Conservation (phyloP, 371 early-diverging fungal genomes). For the Lichtheimia corymbifera region DNA sequence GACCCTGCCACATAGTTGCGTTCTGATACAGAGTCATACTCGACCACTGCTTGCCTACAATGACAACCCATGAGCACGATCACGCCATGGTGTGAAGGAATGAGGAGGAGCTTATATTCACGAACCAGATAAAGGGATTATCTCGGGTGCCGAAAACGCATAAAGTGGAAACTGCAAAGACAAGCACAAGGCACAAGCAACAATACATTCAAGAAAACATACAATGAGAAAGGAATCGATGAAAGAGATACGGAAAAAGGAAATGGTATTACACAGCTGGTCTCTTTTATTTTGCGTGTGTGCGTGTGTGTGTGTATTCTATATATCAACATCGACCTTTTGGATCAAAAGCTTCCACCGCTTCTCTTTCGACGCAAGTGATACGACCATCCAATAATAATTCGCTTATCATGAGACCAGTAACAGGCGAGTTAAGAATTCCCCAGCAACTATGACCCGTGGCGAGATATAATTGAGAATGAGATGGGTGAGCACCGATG, state of each 20-base stretch:
- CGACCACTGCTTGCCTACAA: constrained; percentile 13
- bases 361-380: constrained; percentile 30
- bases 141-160: neutral
- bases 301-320: neutral
- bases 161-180: too few species aligned
- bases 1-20: constrained; percentile 9
- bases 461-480: constrained; percentile 55
- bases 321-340: constrained; percentile 10
- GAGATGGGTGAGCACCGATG: constrained; percentile 57
- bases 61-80: neutral
- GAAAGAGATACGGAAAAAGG: neutral
- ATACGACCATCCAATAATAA: constrained; percentile 51
- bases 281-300: neutral
- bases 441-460: constrained; percentile 78
- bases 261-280: neutral
- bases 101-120: neutral
- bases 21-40: constrained; percentile 9
- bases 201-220: too few species aligned
- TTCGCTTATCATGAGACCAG: constrained; percentile 69
- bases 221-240: too few species aligned
- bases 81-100: too few species aligned
- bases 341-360: constrained; percentile 18
- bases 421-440: constrained; percentile 68
- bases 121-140: constrained; percentile 16
- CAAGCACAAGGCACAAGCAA: too few species aligned